Percentiles rank a stretch among this genome's conserved stretches.
These are phyloP conservation scores for Lactarius quietus DNA, from an alignment of 768 basidiomycete genomes.

Conservation along the genomic window DNA sequence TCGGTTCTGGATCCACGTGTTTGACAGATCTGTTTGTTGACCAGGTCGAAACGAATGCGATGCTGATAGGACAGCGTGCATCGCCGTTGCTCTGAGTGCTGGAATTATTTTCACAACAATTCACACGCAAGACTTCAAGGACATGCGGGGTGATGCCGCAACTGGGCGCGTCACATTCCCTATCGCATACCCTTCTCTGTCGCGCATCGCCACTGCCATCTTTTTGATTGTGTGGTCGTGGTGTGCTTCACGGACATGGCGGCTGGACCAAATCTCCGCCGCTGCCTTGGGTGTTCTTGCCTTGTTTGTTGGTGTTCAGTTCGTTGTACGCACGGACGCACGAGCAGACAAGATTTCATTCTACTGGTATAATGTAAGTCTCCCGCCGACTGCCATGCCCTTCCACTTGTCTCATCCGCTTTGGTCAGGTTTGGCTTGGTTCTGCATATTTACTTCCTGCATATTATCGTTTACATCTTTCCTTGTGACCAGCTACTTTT, in stretches of 20 bases:
- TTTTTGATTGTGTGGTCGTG: constrained; percentile 40
- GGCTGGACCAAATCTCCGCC: constrained; percentile 32
- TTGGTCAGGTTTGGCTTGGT: constrained; percentile 23
- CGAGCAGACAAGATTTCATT: constrained; percentile 26
- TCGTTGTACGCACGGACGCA: constrained; percentile 13
- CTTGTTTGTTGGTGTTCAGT: constrained; percentile 31
- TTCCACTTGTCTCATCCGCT: neutral
- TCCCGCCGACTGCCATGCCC: neutral
- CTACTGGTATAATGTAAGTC: constrained; percentile 28
- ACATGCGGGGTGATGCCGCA: constrained; percentile 42
- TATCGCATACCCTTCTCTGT: constrained; percentile 39
- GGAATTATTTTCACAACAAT: constrained; percentile 44
- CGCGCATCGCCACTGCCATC: constrained; percentile 34
- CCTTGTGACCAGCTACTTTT: neutral
- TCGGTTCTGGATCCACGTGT: no score
- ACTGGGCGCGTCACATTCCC: constrained; percentile 43
- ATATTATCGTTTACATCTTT: constrained; percentile 18
- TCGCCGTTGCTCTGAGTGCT: constrained; percentile 37
- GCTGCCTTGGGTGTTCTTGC: constrained; percentile 34
- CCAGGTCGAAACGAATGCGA: constrained; percentile 14
- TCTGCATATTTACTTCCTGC: constrained; percentile 22
- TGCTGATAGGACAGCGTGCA: constrained; percentile 32
- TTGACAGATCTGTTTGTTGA: neutral
- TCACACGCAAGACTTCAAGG: constrained; percentile 48
- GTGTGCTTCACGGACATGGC: constrained; percentile 36